Percentiles rank a stretch among this genome's conserved stretches.
Conservation (phyloP, 495 filamentous ascomycete species). For the Lophiostoma macrostomum region DNA sequence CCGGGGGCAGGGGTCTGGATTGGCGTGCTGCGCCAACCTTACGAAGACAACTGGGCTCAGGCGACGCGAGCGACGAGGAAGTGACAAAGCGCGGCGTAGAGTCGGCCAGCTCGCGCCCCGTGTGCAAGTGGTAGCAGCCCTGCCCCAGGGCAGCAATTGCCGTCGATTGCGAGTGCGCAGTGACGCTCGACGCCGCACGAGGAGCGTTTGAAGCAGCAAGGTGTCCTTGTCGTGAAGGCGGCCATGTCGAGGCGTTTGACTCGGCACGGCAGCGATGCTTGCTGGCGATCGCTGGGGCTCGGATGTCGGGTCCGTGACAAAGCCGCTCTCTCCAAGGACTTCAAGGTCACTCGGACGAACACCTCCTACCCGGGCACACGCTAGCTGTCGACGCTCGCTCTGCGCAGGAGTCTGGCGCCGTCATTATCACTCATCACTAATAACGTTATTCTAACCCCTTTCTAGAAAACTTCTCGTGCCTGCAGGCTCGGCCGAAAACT, state of each 20-base stretch:
- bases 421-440: conserved; percentile 24
- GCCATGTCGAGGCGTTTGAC: too few relatives aligned
- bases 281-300: conserved; percentile 5
- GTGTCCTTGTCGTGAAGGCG: too few relatives aligned
- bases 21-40: conserved; percentile 32
- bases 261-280: conserved; percentile 4
- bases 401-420: conserved; percentile 1
- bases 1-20: conserved; percentile 15
- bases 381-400: background rate
- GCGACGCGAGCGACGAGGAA: background rate
- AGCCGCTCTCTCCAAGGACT: conserved; percentile 9
- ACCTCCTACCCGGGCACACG: too few relatives aligned
- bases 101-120: conserved; percentile 8
- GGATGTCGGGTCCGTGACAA: conserved; percentile 20
- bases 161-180: too few relatives aligned
- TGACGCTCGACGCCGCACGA: too few relatives aligned
- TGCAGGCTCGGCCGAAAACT: conserved; percentile 18
- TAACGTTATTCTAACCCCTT: conserved; percentile 17
- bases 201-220: too few relatives aligned
- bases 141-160: too few relatives aligned
- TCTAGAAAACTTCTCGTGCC: background rate
- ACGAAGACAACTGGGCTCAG: conserved; percentile 27
- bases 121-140: background rate
- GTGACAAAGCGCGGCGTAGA: conserved; percentile 25
- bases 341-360: conserved; percentile 17